These are phyloP conservation scores for Skeletonema tropicum DNA, from an alignment of 108 stramenopile genomes.

Conservation along the genomic window DNA sequence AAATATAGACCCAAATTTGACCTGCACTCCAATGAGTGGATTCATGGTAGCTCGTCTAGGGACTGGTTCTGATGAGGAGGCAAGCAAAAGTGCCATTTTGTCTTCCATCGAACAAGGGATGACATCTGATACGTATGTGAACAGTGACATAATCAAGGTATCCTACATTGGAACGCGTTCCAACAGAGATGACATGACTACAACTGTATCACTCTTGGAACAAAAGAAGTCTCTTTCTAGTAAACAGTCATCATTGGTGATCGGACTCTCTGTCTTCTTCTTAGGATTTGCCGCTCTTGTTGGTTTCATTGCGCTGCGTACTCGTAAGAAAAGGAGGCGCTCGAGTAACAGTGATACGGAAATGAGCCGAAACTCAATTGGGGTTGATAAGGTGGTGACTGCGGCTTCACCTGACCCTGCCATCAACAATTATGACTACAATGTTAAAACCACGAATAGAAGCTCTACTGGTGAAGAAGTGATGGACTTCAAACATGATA, in stretches of 20 bases:
- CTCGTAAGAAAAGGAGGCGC: background rate
- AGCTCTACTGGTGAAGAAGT: background rate
- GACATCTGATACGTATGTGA: conserved; percentile 5
- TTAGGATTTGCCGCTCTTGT: background rate
- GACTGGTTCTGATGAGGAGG: background rate
- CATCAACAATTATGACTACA: background rate
- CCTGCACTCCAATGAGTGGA: conserved; percentile 13
- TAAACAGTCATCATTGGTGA: background rate
- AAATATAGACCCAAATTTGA: background rate
- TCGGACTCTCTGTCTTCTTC: background rate
- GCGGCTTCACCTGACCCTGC: background rate
- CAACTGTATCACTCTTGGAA: background rate
- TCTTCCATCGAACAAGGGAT: conserved; percentile 11
- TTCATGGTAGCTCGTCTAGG: conserved; percentile 19
- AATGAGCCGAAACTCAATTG: background rate
- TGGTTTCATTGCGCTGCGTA: background rate
- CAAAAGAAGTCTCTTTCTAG: background rate
- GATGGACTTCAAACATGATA: background rate
- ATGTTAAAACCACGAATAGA: background rate
- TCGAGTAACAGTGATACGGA: background rate
- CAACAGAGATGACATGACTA: background rate
- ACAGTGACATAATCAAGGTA: conserved; percentile 14
- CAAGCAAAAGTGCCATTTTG: conserved; percentile 7
- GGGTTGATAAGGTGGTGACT: background rate
- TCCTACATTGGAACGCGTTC: conserved; percentile 13